Base-by-base conservation (phyloP, 129 eudicot genomes). In the Sambucus nigra region DNA sequence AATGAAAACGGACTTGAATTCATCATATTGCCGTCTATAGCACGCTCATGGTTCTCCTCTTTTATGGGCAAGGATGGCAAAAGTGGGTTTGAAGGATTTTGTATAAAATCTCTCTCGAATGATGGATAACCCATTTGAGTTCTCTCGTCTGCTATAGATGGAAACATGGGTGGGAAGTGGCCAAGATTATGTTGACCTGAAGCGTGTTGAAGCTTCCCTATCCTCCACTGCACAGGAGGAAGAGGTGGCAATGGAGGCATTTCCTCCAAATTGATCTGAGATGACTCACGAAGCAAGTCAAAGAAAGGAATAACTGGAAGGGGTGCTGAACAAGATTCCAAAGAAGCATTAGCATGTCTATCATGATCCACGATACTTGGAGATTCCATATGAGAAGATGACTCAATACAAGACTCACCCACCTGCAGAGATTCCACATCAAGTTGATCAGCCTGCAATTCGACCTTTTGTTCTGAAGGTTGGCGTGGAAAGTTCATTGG, bases 181-280 rank as follows among this genome's bases (percentile, higher is more conserved):
- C 40, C 48, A 45, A 46, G 47, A 51, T 60, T 25, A 71, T 42
- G 16, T 13, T 63, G 75, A 22, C 71, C 62, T 8, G 60, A 65
- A 52, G 82, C 28, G 39, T 77, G 74, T 33, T 54, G 84, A 51
- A 68, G 57, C 55, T 61, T 76, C 32, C 81, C 81, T 64, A 76
- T 75, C 70, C 86, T 81, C 98, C 98, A 85, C 55, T 89, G 93
- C 63, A 79, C 78, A 24, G 97, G 97, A 61, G 97, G 97, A 68
- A 89, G 78, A 55, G 97, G 97, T 27, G 97, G 97, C 69, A 89
- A 63, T 41, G 97, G 92, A 47, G 97, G 95, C 81, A 76, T 62
- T 46, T 89, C 94, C 42, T 66, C 80, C 51, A 71, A n/a, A n/a
- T n/a, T n/a, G n/a, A n/a, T n/a, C n/a, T n/a, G 46, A 54, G 73